Evolutionary conservation across 306 rosid species (phyloP), one percentile per base, ranked within the genome.

Genomic region (Acacia acuminata): DNA sequence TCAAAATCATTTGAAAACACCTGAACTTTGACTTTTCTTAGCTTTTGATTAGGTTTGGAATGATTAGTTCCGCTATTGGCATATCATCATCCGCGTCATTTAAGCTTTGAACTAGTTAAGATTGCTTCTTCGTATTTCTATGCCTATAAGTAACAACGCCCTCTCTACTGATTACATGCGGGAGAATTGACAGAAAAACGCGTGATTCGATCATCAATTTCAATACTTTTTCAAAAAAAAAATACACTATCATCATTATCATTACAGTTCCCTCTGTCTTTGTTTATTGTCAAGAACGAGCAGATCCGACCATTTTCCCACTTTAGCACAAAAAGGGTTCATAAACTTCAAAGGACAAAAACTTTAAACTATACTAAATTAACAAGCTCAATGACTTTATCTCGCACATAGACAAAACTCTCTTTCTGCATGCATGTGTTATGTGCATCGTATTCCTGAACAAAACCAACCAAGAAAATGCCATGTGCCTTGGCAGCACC

Each of bases 271-370:
- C 77, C 44, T 44, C 17, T 74, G 44, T 61, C 58, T 16, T 80
- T 75, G 16, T 85, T 83, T 88, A 81, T 81, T 43, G 36, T 11
- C 55, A 71, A 82, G 86, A 85, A 80, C 81, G 81, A 85, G 74
- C 85, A 65, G 77, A 84, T 70, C 65, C 84, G 71, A 76, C 82
- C 84, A 82, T 81, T 77, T 20, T 84, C 85, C 87, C 79, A 84
- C 90, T 83, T 86, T 78, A 77, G 66, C 86, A 83, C 87, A 84
- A 91, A 87, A 79, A 83, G 76, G 77, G 80, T 76, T 69, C 40
- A 69, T 83, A 73, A 77, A 77, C 80, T 80, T 40, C 80, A 63
- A 86, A 77, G 80, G 47, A 9, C 30, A 58, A 58, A 55, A 22
- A 22, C 32, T 10, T 10, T 1, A 58, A 48, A 34, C 30, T 56